A percentile compares a stretch with the other conserved stretches of the same genome.
These are phyloP conservation scores for Candida taoyuanica DNA, from an alignment of 805 yeast genomes.

Conservation along the genomic window DNA sequence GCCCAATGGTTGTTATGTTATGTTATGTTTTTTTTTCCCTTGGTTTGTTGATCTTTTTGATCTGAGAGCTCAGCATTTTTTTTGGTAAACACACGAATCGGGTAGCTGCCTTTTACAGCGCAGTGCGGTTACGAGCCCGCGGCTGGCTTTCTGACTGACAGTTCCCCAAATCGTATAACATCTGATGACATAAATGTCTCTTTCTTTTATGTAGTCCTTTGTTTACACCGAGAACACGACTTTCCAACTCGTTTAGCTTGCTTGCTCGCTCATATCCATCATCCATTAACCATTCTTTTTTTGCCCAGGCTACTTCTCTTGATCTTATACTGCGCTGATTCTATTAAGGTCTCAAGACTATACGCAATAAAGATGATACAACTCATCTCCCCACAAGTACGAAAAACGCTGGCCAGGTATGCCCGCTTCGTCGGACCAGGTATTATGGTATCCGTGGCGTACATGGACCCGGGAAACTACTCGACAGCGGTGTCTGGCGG, in stretches of 20 bases:
- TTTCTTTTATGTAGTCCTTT: no score
- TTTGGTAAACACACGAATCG: no score
- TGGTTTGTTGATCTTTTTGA: conserved; percentile 7
- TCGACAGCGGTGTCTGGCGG: conserved; percentile 81
- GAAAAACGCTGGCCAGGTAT: conserved; percentile 36
- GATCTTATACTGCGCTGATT: not conserved
- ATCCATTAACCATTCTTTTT: no score
- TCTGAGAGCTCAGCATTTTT: conserved; percentile 2
- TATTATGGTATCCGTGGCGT: conserved; percentile 71
- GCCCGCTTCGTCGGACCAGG: conserved; percentile 73
- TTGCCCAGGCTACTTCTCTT: no score
- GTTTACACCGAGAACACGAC: no score
- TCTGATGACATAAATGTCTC: no score
- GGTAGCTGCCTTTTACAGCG: no score
- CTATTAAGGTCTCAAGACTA: no score
- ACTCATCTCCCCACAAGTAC: not conserved
- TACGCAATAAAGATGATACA: not conserved
- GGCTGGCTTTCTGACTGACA: no score
- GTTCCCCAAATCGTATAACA: no score
- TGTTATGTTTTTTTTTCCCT: not conserved
- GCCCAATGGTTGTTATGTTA: not conserved
- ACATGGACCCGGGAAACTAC: conserved; percentile 84
- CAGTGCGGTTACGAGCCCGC: not conserved
- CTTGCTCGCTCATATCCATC: no score
- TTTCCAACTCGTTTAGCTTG: no score